Percentiles rank a stretch among this genome's conserved stretches.
Conservation (phyloP, 2,329 filamentous ascomycete species). For the Lasiodiplodia gonubiensis region DNA sequence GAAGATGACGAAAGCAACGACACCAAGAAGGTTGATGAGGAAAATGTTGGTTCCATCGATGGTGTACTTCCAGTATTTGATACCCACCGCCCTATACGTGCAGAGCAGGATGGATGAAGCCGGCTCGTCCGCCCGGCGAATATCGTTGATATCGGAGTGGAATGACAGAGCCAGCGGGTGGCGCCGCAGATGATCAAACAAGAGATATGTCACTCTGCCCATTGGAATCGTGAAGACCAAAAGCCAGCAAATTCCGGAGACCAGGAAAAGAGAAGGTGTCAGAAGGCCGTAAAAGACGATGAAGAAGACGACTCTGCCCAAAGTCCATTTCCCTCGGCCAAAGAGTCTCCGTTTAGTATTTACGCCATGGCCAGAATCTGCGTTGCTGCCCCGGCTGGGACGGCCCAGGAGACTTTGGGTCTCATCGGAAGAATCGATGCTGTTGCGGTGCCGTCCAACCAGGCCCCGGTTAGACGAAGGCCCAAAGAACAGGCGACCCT, state of each 20-base stretch:
- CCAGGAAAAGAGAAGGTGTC: constrained; percentile 81
- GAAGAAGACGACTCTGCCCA: constrained; percentile 95
- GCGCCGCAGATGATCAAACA: constrained; percentile 89
- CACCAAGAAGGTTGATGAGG: constrained; percentile 91
- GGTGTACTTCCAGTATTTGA: constrained; percentile 99
- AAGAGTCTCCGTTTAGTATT: constrained; percentile 75
- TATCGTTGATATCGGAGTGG: constrained; percentile 80
- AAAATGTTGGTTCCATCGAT: constrained; percentile 99
- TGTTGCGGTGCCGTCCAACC: constrained; percentile 83
- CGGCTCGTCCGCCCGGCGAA: constrained; percentile 71
- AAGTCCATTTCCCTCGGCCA: constrained; percentile 92
- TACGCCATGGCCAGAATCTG: constrained; percentile 41
- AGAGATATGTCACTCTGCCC: constrained; percentile 89
- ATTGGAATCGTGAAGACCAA: constrained; percentile 98
- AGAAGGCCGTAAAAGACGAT: constrained; percentile 93
- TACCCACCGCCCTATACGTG: constrained; percentile 93
- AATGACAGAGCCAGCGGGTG: constrained; percentile 94
- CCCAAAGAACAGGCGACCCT: constrained; percentile 94
- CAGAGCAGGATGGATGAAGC: constrained; percentile 89
- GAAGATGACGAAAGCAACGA: constrained; percentile 93
- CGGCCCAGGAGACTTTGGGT: constrained; percentile 85
- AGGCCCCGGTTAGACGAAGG: constrained; percentile 76
- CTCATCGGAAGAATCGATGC: constrained; percentile 87
- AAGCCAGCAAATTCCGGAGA: constrained; percentile 91
- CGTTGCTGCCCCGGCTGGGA: constrained; percentile 58